Base-by-base conservation (phyloP, 2,329 filamentous ascomycete genomes). In the Talaromyces sp. region DNA sequence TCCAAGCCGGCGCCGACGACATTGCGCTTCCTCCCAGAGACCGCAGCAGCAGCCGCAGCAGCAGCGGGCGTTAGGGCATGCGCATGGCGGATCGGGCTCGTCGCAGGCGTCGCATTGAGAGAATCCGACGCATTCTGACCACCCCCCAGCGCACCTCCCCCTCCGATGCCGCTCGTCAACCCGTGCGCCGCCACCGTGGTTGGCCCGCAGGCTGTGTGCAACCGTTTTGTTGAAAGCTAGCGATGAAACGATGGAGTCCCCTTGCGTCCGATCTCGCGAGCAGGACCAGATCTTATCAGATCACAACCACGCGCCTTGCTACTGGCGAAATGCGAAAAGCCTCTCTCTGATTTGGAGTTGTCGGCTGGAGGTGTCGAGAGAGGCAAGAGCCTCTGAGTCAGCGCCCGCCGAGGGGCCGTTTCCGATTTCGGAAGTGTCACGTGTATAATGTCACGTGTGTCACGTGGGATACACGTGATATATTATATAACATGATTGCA, bases 1-100 rank as follows among this genome's bases (percentile, higher is more conserved):
- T 80, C 78, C 52, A 80, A 70, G 43, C 76, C 78, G 55, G 77
- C 75, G 59, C 74, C 69, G 54, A 71, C 73, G 57, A 73, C 69
- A 71, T 76, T 77, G 63, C 78, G 76, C 68, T 80, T 80, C 67
- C 68, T 74, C 68, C 66, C 67, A 60, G 66, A 69, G 58, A 64
- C 65, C 64, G 26, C 43, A 41, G 55, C 38, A 19, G 24, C 56
- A 26, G 21, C 65, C 64, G 26, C 43, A 41, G 55, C 38, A 19
- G 24, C 56, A 26, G 21, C 50, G 46, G 59, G 41, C 43, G 43
- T 46, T 19, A 46, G 43, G n/a, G 43, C 43, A 41, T 58, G 50
- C 27, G 49, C 19, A 27, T 32, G 57, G n/a, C 56, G 59, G 21
- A 32, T 69, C 64, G 73, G 73, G 62, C 69, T 71, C 59, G 70